Percentiles rank a stretch among this genome's conserved stretches.
phyloP scores from a whole-genome alignment of 1,284 basidiomycete genomes.

The Microbotryum lychnidis-dioicae region DNA sequence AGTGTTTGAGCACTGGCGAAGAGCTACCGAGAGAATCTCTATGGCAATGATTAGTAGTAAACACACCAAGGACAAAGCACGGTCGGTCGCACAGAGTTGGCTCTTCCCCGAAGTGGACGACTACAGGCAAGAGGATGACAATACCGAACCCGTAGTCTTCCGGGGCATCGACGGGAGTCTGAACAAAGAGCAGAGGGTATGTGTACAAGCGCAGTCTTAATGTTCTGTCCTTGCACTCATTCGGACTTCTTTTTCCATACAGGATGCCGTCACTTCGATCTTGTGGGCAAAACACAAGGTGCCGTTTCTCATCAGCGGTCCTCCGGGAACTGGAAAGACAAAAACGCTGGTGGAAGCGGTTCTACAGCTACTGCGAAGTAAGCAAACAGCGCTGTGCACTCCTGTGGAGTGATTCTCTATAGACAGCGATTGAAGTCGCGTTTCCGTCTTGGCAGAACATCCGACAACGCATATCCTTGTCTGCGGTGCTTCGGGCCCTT shows the following conservation, averaged over 20 bases:
- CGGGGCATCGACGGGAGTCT: constrained; percentile 35
- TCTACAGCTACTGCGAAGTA: constrained; percentile 37
- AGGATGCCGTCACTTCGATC: constrained; percentile 33
- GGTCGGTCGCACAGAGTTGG: constrained; percentile 28
- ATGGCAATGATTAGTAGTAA: no score
- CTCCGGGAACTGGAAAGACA: constrained; percentile 40
- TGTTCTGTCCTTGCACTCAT: not conserved
- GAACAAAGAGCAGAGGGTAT: constrained; percentile 38
- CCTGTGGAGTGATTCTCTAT: not conserved
- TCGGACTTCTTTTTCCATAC: not conserved
- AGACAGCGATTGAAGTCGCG: not conserved
- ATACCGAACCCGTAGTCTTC: constrained; percentile 1
- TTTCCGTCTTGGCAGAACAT: constrained; percentile 11
- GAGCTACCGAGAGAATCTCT: constrained; percentile 6
- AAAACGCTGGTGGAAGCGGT: constrained; percentile 40
- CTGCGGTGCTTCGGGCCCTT: constrained; percentile 41
- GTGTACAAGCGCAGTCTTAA: not conserved
- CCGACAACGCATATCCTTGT: constrained; percentile 38
- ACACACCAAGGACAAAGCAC: not conserved
- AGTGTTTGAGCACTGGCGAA: constrained; percentile 22
- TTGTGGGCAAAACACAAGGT: constrained; percentile 24
- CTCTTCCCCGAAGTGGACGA: constrained; percentile 33
- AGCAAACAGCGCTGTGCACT: not conserved
- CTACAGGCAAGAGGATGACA: not conserved
- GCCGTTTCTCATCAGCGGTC: constrained; percentile 32